Conservation (phyloP, 2,329 filamentous ascomycete genomes). For the Pleomassaria siparia region DNA sequence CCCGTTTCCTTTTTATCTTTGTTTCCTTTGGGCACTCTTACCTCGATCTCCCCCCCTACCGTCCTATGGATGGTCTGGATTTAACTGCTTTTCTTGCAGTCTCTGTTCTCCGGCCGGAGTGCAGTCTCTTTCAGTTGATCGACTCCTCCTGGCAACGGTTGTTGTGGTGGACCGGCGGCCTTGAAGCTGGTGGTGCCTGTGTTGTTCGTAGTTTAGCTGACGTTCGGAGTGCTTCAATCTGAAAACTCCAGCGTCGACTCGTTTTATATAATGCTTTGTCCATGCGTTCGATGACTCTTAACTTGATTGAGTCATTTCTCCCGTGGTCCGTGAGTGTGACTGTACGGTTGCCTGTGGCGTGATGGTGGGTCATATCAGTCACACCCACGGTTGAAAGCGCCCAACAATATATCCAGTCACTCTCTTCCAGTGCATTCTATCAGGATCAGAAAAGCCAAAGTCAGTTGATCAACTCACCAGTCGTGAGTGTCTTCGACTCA, state of each 20-base stretch:
- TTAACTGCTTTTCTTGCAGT: conserved; percentile 11
- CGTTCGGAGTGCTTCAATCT: neutral
- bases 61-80: conserved; percentile 11
- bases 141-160: conserved; percentile 38
- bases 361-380: neutral
- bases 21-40: conserved; percentile 4
- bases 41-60: conserved; percentile 3
- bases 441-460: too few species aligned
- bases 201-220: neutral
- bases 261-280: conserved; percentile 2
- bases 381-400: too few species aligned
- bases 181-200: neutral
- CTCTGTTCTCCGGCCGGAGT: conserved; percentile 26
- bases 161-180: neutral
- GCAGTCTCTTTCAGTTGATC: conserved; percentile 41
- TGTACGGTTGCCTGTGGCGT: neutral
- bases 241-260: neutral
- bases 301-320: conserved; percentile 2
- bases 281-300: conserved; percentile 1
- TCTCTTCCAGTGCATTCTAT: too few species aligned
- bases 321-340: conserved; percentile 2
- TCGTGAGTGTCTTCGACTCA: too few species aligned
- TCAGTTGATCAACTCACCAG: too few species aligned
- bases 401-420: too few species aligned
- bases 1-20: conserved; percentile 18